Percentiles rank a stretch among this genome's conserved stretches.
These are phyloP conservation scores for Niebla homalea DNA, from an alignment of 495 filamentous ascomycete species.

Conservation along the genomic window DNA sequence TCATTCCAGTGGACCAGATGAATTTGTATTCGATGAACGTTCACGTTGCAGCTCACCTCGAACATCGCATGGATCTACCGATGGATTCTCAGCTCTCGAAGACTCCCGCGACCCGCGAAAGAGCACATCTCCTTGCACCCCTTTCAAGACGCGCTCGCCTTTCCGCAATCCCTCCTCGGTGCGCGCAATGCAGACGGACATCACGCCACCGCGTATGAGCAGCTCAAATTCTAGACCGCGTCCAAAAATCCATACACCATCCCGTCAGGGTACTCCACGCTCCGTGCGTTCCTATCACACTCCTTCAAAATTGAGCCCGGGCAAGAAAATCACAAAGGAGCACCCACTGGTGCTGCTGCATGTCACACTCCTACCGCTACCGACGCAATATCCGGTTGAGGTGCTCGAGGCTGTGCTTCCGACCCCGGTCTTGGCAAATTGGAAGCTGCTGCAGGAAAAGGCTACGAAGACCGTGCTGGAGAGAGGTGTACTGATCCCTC, in stretches of 20 bases:
- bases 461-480: constrained; percentile 65
- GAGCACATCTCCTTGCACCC: constrained; percentile 12
- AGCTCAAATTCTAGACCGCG: constrained; percentile 28
- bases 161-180: constrained; percentile 66
- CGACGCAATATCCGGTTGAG: constrained; percentile 53
- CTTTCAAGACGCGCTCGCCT: constrained; percentile 21
- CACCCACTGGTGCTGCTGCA: constrained; percentile 78
- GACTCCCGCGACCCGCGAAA: constrained; percentile 1
- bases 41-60: constrained; percentile 15
- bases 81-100: constrained; percentile 14
- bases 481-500: constrained; percentile 73
- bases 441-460: constrained; percentile 63
- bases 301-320: constrained; percentile 18
- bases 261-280: constrained; percentile 13
- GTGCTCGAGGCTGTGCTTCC: constrained; percentile 46
- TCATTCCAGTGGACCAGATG: constrained; percentile 16
- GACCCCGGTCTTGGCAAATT: constrained; percentile 49
- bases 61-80: constrained; percentile 15
- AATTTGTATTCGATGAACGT: constrained; percentile 15
- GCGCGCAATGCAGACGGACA: constrained; percentile 64
- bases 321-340: constrained; percentile 41
- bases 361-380: constrained; percentile 64
- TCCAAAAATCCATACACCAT: constrained; percentile 14
- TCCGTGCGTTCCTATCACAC: constrained; percentile 16
- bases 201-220: constrained; percentile 44